Base-by-base conservation (phyloP, 441 rosid species). In the Iberis amara region DNA sequence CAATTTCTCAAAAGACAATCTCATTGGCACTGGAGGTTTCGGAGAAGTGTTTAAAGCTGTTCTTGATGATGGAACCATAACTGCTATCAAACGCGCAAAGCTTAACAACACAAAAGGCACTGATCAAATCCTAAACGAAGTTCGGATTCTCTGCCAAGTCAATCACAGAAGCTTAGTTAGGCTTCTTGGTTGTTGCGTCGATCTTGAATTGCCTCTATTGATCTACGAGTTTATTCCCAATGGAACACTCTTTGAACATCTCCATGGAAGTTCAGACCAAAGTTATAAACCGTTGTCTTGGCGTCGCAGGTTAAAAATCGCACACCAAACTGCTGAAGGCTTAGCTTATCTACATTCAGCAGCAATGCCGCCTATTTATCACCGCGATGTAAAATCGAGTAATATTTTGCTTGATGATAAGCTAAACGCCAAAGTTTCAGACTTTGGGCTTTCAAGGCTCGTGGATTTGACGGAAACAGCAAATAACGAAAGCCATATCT, bases 81-180 rank as follows among this genome's bases (percentile, higher is more conserved):
- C 80, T 0, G 87, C 87, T 7, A 74, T 79, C 73, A 83, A 81
- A 47, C 57, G 79, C 11, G 79, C 82, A n/a, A 79, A 79, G 65
- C 68, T 70, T 1, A 77, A 73, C 54, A 75, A 67, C 68, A 68
- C 79, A 1, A 77, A 70, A 44, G 79, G 83, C 8, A 67, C 73
- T 0, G 83, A 79, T 32, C 85, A 68, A 37, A 77, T 83, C 36
- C 73, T 83, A 14, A 79, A 81, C 31, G 83, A 83, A 66, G 91
- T 83, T 11, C 52, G 74, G 11, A 75, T 80, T 27, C 81, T 83
- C 15, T 73, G 83, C 63, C 91, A 83, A 72, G 83, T 81, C 26
- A 80, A 79, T 31, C 87, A 83, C 32, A 62, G 85, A 44, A 73
- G 75, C 70, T 79, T 83, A 27, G 73, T 68, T 4, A 57, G 65